Evolutionary conservation across 768 basidiomycete species (phyloP).

Genomic region (Boletus tomentosulus): DNA sequence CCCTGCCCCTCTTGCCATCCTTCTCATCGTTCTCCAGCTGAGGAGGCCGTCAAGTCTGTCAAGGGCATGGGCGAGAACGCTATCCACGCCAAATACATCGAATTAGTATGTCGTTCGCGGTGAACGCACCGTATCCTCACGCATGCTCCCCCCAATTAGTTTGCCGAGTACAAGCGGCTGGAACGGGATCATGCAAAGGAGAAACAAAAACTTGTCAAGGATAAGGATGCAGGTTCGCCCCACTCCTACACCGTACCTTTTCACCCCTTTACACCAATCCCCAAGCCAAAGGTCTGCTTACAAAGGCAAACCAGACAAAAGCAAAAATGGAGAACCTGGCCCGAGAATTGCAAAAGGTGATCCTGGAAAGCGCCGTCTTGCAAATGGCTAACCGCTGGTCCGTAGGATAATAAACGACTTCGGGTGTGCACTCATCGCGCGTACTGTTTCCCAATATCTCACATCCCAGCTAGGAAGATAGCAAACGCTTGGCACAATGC

Average conservation of each 20-base stretch:
- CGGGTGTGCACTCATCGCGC: slow-evolving; percentile 49
- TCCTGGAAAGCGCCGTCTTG: slow-evolving; percentile 3
- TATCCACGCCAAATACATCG: slow-evolving; percentile 83
- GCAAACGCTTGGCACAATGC: slow-evolving; percentile 70
- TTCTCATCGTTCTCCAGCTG: slow-evolving; percentile 46
- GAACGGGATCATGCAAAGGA: slow-evolving; percentile 90
- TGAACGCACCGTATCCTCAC: slow-evolving; percentile 16
- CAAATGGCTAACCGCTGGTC: slow-evolving; percentile 11
- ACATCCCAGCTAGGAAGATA: slow-evolving; percentile 62
- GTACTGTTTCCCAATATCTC: slow-evolving; percentile 15
- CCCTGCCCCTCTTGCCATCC: neutral
- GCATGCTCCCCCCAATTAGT: slow-evolving; percentile 44
- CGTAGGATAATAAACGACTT: slow-evolving; percentile 84
- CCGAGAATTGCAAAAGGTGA: slow-evolving; percentile 83
- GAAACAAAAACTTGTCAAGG: slow-evolving; percentile 86
- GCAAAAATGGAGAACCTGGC: slow-evolving; percentile 88
- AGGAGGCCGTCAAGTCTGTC: slow-evolving; percentile 84
- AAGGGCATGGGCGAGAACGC: slow-evolving; percentile 79
- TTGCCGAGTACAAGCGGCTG: slow-evolving; percentile 81
- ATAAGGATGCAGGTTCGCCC: slow-evolving; percentile 78
- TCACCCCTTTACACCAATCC: slow-evolving; percentile 13
- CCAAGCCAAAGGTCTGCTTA: slow-evolving; percentile 76
- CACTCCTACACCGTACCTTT: neutral
- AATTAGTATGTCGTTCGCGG: slow-evolving; percentile 56
- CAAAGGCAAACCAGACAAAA: slow-evolving; percentile 86